A percentile compares a stretch with the other conserved stretches of the same genome.
Evolutionary conservation across 768 basidiomycete genomes (phyloP).

Genomic region (Basidioascus undulatus): DNA sequence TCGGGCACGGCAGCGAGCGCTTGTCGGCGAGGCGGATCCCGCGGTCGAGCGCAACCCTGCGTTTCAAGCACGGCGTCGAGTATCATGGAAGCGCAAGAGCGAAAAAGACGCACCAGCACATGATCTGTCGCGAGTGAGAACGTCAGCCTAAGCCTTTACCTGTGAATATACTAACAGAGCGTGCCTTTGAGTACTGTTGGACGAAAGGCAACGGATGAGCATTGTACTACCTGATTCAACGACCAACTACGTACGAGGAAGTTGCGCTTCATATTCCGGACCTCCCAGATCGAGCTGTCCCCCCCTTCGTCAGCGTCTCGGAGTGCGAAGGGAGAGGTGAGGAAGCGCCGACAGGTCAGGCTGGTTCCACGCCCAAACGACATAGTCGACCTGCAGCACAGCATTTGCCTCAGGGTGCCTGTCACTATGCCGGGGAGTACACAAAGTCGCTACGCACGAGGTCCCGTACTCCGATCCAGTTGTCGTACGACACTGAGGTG

Average conservation of each 20-base stretch:
- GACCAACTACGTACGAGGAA: constrained; percentile 43
- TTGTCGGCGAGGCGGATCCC: constrained; percentile 88
- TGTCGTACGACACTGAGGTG: constrained; percentile 8
- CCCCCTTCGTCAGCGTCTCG: constrained; percentile 1
- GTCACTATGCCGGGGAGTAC: neutral
- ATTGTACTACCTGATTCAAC: no score
- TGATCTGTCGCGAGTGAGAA: constrained; percentile 29
- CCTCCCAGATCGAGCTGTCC: constrained; percentile 70
- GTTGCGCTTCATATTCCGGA: constrained; percentile 56
- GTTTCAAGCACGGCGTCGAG: neutral
- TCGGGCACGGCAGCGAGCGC: constrained; percentile 46
- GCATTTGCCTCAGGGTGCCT: neutral
- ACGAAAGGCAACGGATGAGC: neutral
- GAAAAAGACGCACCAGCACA: constrained; percentile 48
- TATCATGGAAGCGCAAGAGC: no score
- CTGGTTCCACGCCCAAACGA: constrained; percentile 42
- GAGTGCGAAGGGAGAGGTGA: constrained; percentile 3
- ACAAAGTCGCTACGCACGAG: constrained; percentile 18
- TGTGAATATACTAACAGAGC: no score
- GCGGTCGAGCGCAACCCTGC: constrained; percentile 82
- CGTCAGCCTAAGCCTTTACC: no score
- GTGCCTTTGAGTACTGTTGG: neutral
- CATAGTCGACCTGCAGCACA: constrained; percentile 16
- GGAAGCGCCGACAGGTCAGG: constrained; percentile 44
- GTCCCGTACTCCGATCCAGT: constrained; percentile 19